phyloP scores from a whole-genome alignment of 129 eudicot genomes.

The Heracleum sosnowskyi region DNA sequence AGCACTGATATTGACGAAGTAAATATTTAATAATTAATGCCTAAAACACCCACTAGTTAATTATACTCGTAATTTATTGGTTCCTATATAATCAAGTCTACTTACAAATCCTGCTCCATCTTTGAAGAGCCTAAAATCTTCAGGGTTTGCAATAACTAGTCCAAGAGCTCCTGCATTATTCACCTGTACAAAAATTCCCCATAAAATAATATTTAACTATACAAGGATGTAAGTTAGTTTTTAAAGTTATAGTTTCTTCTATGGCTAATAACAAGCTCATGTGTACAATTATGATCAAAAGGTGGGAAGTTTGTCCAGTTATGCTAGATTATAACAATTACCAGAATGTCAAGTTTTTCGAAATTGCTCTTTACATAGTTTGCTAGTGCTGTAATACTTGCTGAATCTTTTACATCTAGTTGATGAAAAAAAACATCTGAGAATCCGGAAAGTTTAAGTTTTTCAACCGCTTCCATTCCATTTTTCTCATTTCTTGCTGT shows the following conservation, averaged over 20 bases:
- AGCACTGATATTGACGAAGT: too few relatives aligned
- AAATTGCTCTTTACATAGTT: not conserved
- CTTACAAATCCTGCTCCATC: slow-evolving; percentile 25
- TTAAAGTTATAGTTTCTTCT: not conserved
- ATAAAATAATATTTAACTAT: not conserved
- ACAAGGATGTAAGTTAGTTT: not conserved
- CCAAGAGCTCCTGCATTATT: slow-evolving; percentile 29
- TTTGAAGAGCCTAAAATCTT: slow-evolving; percentile 6
- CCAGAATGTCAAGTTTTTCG: slow-evolving; percentile 12
- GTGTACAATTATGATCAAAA: not conserved
- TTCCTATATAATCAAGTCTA: not conserved
- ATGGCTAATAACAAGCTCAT: not conserved
- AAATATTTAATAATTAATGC: too few relatives aligned
- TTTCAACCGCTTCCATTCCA: slow-evolving; percentile 11
- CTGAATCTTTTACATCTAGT: slow-evolving; percentile 12
- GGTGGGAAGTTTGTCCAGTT: not conserved
- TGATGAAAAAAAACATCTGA: slow-evolving; percentile 7
- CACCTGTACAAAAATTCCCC: slow-evolving; percentile 10
- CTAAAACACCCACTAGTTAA: too few relatives aligned
- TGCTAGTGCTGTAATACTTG: slow-evolving; percentile 9
- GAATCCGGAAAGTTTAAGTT: not conserved
- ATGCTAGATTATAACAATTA: not conserved
- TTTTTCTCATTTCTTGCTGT: slow-evolving; percentile 14
- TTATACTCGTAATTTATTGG: too few relatives aligned
- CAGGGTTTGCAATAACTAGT: not conserved